phyloP scores from a whole-genome alignment of 345 rosid genomes.

The Citrus glauca region DNA sequence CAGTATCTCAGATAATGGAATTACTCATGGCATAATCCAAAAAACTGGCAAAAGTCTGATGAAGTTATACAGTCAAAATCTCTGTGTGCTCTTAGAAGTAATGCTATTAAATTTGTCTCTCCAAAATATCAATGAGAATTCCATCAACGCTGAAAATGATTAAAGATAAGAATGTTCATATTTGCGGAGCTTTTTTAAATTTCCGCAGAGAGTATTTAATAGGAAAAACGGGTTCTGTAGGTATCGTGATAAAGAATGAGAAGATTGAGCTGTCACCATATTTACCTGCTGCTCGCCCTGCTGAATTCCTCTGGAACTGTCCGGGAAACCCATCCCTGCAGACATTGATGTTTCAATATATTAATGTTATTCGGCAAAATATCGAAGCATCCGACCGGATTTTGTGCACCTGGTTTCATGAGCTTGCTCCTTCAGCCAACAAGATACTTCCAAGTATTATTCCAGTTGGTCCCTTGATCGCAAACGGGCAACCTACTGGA shows the following conservation, averaged over 20 bases:
- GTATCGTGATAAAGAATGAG: background rate
- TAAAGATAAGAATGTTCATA: background rate
- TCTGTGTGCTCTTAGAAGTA: no score
- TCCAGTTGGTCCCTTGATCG: conserved; percentile 12
- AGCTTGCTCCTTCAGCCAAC: conserved; percentile 16
- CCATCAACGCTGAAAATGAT: background rate
- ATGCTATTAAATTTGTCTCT: background rate
- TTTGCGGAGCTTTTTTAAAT: background rate
- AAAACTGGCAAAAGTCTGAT: no score
- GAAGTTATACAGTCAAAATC: no score
- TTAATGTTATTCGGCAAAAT: background rate
- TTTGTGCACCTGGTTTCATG: conserved; percentile 15
- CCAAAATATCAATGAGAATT: background rate
- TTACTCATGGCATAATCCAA: no score
- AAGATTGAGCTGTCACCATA: conserved; percentile 9
- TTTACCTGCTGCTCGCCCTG: background rate
- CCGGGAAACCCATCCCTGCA: background rate
- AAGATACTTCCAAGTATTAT: conserved; percentile 8
- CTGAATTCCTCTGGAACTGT: conserved; percentile 17
- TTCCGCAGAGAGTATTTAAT: background rate
- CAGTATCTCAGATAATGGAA: no score
- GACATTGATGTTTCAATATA: background rate
- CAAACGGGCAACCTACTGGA: conserved; percentile 1
- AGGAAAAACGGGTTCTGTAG: conserved; percentile 2
- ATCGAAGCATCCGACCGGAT: background rate